Base-by-base conservation (phyloP, 192 early-diverging fungal species). In the Globomyces pollinis-pini region DNA sequence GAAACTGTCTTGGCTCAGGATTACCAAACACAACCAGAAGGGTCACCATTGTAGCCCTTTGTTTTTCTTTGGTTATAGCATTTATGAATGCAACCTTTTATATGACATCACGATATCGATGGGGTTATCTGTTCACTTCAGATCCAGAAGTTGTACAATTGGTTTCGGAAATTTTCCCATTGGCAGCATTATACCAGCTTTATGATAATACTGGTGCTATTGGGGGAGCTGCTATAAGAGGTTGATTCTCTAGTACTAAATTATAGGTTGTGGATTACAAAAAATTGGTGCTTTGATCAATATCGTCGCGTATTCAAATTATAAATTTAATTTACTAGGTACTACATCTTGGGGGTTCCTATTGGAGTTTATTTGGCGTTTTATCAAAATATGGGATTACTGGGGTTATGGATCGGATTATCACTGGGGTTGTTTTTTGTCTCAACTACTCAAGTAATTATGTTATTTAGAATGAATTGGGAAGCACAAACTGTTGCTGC, bases 261-360 rank as follows among this genome's bases (percentile, higher is more conserved):
- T 93, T n/a, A 75, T 88, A 30, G 91, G 91, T 30, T 79, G 82
- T n/a, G 91, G 89, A 18, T 68, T 81, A 4, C 89, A 87, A 52
- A 75, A 88, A 11, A 55, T 85, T 52, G 88, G 78, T 1, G 74
- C 75, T 1, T 67, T 65, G 16, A 44, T 72, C 34, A 76, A 76
- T 44, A 24, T 74, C 11, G 44, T 29, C 7, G 73, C 23, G 44
- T 47, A 47, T n/a, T n/a, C n/a, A n/a, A n/a, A 26, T 20, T 5
- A 13, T 47, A 5, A 8, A 26, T 5, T 13, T 47, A 47, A 47
- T 13, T n/a, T n/a, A n/a, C 11, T 47, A 47, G 69, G 9, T 89
- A 88, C 59, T 91, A 91, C 63, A 43, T 81, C 12, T 53, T 88
- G 11, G 87, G 79, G 4, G 56, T 90, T 41, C 89, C 88, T 3